phyloP scores from a whole-genome alignment of 768 basidiomycete genomes.

The Mycena belliarum region DNA sequence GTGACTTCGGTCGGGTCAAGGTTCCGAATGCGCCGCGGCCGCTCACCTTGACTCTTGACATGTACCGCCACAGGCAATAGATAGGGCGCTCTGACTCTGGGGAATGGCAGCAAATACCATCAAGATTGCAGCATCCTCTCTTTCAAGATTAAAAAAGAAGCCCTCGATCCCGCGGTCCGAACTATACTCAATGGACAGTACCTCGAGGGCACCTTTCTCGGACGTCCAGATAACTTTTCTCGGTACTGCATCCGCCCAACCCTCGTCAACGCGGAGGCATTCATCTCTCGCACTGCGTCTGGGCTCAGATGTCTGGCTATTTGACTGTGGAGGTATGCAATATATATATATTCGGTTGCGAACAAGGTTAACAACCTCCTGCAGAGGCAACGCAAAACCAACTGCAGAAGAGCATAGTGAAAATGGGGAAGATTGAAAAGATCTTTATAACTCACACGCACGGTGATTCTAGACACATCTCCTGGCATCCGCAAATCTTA shows the following conservation, averaged over 20 bases:
- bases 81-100: neutral
- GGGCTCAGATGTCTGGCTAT: conserved; percentile 74
- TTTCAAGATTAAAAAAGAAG: too few relatives aligned
- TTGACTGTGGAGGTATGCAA: conserved; percentile 63
- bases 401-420: conserved; percentile 69
- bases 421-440: conserved; percentile 78
- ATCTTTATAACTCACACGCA: conserved; percentile 91
- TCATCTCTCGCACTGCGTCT: conserved; percentile 71
- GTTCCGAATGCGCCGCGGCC: too few relatives aligned
- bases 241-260: conserved; percentile 81
- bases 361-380: neutral
- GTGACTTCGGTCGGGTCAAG: too few relatives aligned
- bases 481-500: neutral
- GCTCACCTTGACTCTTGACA: too few relatives aligned
- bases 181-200: neutral
- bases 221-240: conserved; percentile 69
- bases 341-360: neutral
- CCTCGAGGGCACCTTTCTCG: conserved; percentile 16
- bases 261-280: conserved; percentile 77
- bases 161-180: too few relatives aligned
- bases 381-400: conserved; percentile 77
- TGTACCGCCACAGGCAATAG: too few relatives aligned
- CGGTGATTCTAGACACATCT: conserved; percentile 44
- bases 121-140: neutral
- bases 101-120: conserved; percentile 6